These are phyloP conservation scores for Malbranchea zuffiana DNA, from an alignment of 2,329 filamentous ascomycete species.

Conservation along the genomic window DNA sequence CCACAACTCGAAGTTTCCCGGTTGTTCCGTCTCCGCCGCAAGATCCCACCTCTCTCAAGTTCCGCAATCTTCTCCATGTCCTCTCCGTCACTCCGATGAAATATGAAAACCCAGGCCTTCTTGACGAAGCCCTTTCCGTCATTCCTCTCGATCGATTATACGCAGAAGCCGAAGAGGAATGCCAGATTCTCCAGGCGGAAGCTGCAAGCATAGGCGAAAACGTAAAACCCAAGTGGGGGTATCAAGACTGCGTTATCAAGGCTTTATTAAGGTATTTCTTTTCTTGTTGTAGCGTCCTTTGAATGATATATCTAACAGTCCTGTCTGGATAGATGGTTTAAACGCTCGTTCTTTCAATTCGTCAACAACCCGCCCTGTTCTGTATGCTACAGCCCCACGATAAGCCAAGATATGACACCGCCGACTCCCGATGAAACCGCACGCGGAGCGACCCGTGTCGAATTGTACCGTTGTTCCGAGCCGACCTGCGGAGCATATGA, in stretches of 20 bases:
- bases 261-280: conserved; percentile 61
- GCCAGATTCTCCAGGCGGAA: conserved; percentile 74
- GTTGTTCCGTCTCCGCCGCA: conserved; percentile 65
- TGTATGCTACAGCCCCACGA: conserved; percentile 69
- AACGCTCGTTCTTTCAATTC: conserved; percentile 87
- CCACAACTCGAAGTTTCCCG: conserved; percentile 52
- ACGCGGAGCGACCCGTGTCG: conserved; percentile 74
- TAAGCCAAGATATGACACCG: conserved; percentile 69
- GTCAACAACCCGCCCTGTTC: conserved; percentile 89
- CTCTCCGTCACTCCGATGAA: conserved; percentile 80
- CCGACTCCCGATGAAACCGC: conserved; percentile 83
- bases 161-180: conserved; percentile 85
- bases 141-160: conserved; percentile 89
- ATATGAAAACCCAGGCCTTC: conserved; percentile 88
- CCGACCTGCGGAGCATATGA: conserved; percentile 66
- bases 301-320: conserved; percentile 12
- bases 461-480: conserved; percentile 79
- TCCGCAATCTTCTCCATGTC: conserved; percentile 71
- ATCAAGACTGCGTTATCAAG: conserved; percentile 90
- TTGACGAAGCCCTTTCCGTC: conserved; percentile 79
- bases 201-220: conserved; percentile 77
- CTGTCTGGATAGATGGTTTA: conserved; percentile 64
- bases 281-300: conserved; percentile 17
- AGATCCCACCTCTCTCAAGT: conserved; percentile 60
- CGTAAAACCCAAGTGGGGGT: conserved; percentile 80